These are phyloP conservation scores for Cicer yamashitae DNA, from an alignment of 306 rosid genomes.

Conservation along the genomic window DNA sequence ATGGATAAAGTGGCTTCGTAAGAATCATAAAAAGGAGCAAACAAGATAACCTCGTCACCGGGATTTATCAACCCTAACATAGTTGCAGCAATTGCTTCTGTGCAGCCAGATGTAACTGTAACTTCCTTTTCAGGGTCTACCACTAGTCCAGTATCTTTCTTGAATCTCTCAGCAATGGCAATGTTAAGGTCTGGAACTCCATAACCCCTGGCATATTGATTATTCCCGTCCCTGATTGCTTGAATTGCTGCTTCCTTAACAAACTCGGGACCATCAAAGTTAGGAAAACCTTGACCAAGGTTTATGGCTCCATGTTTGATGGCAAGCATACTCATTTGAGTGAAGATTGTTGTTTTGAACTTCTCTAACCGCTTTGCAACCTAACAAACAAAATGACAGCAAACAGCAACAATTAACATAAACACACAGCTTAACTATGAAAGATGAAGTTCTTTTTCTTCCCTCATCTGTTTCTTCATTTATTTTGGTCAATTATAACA, in stretches of 20 bases:
- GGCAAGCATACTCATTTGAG: conserved; percentile 89
- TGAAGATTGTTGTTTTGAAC: conserved; percentile 89
- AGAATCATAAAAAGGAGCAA: conserved; percentile 89
- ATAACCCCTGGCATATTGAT: conserved; percentile 85
- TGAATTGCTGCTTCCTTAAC: conserved; percentile 96
- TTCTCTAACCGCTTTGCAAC: conserved; percentile 90
- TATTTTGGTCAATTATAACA: conserved; percentile 1
- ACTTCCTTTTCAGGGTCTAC: conserved; percentile 87
- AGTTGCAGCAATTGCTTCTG: conserved; percentile 95
- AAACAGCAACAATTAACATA: conserved; percentile 14
- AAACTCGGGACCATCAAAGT: conserved; percentile 93
- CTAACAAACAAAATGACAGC: conserved; percentile 53
- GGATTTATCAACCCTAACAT: conserved; percentile 86
- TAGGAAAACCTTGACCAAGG: conserved; percentile 96
- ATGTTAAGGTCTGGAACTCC: conserved; percentile 81
- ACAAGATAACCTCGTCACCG: conserved; percentile 87
- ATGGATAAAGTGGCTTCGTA: conserved; percentile 89
- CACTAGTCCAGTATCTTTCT: conserved; percentile 73
- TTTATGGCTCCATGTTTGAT: conserved; percentile 83
- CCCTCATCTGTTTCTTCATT: background rate
- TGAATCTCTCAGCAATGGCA: conserved; percentile 83
- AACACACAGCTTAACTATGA: background rate
- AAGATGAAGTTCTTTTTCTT: background rate
- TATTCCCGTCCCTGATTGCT: conserved; percentile 83
- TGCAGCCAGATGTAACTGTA: conserved; percentile 86